Conservation (phyloP, 2,329 filamentous ascomycete genomes). For the Leptosphaerulina australis region DNA sequence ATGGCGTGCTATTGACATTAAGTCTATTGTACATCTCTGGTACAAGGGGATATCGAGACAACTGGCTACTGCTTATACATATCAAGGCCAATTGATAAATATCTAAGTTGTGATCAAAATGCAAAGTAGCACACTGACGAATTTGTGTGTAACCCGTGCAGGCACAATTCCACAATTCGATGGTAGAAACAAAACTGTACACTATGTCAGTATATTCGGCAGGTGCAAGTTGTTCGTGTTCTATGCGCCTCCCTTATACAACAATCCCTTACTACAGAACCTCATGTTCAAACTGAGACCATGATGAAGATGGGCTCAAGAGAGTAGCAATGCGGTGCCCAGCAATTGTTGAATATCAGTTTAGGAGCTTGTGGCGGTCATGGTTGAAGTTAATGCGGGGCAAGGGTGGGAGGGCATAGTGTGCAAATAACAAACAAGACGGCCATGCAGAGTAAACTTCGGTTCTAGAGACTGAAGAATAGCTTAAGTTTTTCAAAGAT, state of each 20-base stretch:
- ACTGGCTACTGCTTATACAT: background rate
- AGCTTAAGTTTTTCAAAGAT: constrained; percentile 17
- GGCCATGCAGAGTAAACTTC: background rate
- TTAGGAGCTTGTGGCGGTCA: constrained; percentile 10
- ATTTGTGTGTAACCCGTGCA: too few relatives aligned
- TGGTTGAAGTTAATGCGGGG: constrained; percentile 30
- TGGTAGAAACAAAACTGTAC: too few relatives aligned
- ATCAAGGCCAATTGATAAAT: too few relatives aligned
- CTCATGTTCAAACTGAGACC: background rate
- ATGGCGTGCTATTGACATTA: constrained; percentile 1
- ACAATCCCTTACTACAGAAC: background rate
- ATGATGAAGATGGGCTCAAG: background rate
- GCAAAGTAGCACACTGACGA: background rate
- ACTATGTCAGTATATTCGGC: background rate
- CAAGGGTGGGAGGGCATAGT: constrained; percentile 12
- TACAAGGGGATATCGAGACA: background rate
- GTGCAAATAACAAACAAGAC: constrained; percentile 1
- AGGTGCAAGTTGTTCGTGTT: background rate
- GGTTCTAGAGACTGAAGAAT: background rate
- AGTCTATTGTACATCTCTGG: background rate
- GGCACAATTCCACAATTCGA: too few relatives aligned
- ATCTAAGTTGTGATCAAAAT: too few relatives aligned
- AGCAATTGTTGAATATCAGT: constrained; percentile 12
- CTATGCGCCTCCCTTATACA: background rate
- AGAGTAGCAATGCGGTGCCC: constrained; percentile 14